Evolutionary conservation across 441 rosid species (phyloP).

Genomic region (Mallotus repandus): DNA sequence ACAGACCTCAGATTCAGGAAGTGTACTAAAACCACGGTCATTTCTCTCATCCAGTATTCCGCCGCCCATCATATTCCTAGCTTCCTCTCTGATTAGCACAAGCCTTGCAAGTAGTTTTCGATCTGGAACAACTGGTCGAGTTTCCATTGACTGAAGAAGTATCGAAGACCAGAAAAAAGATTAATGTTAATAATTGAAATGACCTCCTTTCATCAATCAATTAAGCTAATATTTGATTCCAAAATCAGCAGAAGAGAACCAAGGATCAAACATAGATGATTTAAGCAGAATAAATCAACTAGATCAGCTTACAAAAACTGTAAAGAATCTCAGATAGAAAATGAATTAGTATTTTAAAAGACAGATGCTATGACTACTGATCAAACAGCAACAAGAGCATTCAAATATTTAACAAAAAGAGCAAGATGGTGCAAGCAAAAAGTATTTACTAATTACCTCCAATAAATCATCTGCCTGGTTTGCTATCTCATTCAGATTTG

Average conservation of each 20-base stretch:
- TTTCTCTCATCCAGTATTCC: constrained; percentile 96
- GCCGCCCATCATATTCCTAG: constrained; percentile 95
- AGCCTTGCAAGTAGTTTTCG: constrained; percentile 87
- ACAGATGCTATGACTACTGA: not conserved
- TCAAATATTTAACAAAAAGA: not conserved
- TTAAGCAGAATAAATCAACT: not conserved
- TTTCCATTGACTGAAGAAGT: constrained; percentile 79
- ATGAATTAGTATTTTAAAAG: not conserved
- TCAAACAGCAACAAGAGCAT: not conserved
- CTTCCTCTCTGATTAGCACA: constrained; percentile 94
- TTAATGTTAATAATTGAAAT: not conserved
- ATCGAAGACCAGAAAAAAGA: not conserved
- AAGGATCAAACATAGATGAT: not conserved
- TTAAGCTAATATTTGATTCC: not conserved
- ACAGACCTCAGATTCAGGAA: constrained; percentile 90
- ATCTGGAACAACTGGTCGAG: constrained; percentile 80
- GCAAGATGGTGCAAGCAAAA: not conserved
- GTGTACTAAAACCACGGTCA: constrained; percentile 87
- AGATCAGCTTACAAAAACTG: not conserved
- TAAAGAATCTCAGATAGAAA: not conserved
- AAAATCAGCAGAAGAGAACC: not conserved
- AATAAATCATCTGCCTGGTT: constrained; percentile 97
- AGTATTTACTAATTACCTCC: constrained; percentile 50
- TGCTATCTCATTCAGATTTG: constrained; percentile 87
- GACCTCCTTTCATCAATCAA: not conserved